Conservation (phyloP, 371 early-diverging fungal species). For the Syncephalastrum contaminatum region DNA sequence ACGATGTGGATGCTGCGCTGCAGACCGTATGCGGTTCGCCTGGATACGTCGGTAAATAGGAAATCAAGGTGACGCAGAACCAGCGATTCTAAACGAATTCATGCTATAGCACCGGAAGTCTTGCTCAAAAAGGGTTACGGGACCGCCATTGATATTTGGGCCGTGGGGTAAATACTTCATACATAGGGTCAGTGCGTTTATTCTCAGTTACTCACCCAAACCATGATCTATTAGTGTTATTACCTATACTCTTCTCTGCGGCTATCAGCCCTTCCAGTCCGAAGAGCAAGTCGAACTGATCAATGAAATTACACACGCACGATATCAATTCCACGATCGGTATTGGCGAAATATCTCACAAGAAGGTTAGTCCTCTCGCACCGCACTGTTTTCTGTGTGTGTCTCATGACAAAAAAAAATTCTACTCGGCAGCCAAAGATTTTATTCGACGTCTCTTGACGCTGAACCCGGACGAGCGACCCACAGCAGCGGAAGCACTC, state of each 20-base stretch:
- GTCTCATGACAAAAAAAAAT: not conserved
- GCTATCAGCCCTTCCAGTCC: conserved; percentile 71
- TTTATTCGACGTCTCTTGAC: conserved; percentile 78
- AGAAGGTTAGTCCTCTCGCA: conserved; percentile 38
- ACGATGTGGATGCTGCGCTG: conserved; percentile 44
- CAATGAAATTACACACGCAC: conserved; percentile 59
- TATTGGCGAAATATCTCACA: conserved; percentile 78
- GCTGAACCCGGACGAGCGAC: conserved; percentile 66
- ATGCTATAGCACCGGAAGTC: conserved; percentile 76
- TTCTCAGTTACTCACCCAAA: conserved; percentile 56
- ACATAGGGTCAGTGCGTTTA: not conserved
- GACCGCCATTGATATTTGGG: conserved; percentile 85
- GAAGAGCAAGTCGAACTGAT: conserved; percentile 60
- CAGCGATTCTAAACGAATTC: not conserved
- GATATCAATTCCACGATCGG: conserved; percentile 72
- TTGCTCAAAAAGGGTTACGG: conserved; percentile 68
- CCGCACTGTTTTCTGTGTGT: too few species aligned
- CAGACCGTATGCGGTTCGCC: conserved; percentile 62
- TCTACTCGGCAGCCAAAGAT: conserved; percentile 67
- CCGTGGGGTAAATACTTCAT: conserved; percentile 48
- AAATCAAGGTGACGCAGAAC: not conserved
- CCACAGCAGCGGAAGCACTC: conserved; percentile 81
- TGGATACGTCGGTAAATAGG: conserved; percentile 43
- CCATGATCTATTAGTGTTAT: conserved; percentile 52
- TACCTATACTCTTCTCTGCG: conserved; percentile 41